Evolutionary conservation across 108 stramenopile genomes (phyloP), one percentile per base, ranked within the genome.

Genomic region (Tribonema minus): DNA sequence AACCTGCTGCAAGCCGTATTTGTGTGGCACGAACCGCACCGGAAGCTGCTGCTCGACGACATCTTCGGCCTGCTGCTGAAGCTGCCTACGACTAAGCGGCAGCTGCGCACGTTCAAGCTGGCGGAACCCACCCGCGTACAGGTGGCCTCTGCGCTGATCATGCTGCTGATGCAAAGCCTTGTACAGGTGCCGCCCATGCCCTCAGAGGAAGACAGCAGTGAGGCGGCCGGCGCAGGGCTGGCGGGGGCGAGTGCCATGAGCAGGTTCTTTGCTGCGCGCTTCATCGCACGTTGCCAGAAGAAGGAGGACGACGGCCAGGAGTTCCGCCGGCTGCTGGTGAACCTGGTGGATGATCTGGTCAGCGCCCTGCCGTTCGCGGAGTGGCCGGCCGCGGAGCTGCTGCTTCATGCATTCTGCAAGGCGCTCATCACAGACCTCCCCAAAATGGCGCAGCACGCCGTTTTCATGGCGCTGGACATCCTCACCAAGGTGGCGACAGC

Each of bases 311-410:
- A 60, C 61, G 64, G 68, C 61, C 38, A 32, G 37, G 68, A 66
- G 34, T 96, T 94, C 84, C 89, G 93, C 26, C 91, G 91, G 29
- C 81, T 96, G 54, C 86, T 96, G 40, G 64, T 77, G 36, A 93
- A 94, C 76, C 60, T 93, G 37, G 87, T 94, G 37, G 93, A 94
- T 65, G 95, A 96, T 82, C 86, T 94, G 33, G 86, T 96, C 12
- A 59, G 86, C 35, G 84, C 91, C 7, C 72, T 91, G 27, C 61
- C 89, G 39, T 75, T 91, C n/a, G 91, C 93, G 36, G 91, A 93
- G 81, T 93, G 87, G 84, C 93, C 94, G 12, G 91, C 92, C 15
- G 92, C 95, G 30, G 92, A 93, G 83, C 87, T 94, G 90, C 76
- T 94, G 34, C 83, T 96, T 20, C 66, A 91, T 12, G 76, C 85